Evolutionary conservation across 2,329 filamentous ascomycete species (phyloP).

Genomic region (Plenodomus tracheiphilus): DNA sequence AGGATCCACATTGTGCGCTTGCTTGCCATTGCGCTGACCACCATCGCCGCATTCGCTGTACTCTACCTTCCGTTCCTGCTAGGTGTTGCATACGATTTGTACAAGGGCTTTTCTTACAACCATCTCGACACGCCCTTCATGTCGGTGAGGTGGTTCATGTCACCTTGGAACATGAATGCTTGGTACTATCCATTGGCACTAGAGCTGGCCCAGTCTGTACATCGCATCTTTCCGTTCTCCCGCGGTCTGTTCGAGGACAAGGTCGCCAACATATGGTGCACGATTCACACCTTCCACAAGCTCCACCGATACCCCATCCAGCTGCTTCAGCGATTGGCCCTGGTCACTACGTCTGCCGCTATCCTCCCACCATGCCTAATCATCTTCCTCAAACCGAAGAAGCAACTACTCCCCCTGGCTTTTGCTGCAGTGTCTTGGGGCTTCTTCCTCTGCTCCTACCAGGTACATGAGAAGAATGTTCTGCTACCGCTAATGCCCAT

Average conservation of each 20-base stretch:
- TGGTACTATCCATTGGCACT: constrained; percentile 75
- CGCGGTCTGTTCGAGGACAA: constrained; percentile 98
- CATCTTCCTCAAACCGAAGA: constrained; percentile 77
- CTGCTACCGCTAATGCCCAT: constrained; percentile 90
- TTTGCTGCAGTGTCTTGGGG: constrained; percentile 89
- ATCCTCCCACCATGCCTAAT: constrained; percentile 80
- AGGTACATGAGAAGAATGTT: constrained; percentile 98
- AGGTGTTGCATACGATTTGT: constrained; percentile 70
- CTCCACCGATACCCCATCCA: constrained; percentile 72
- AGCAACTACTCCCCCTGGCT: constrained; percentile 75
- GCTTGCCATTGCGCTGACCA: constrained; percentile 73
- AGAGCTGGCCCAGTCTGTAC: constrained; percentile 80
- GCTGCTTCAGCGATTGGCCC: constrained; percentile 74
- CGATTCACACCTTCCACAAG: constrained; percentile 86
- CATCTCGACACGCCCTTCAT: constrained; percentile 6
- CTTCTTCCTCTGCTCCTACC: constrained; percentile 97
- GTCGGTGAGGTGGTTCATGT: constrained; percentile 17
- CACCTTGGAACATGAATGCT: constrained; percentile 63
- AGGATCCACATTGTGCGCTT: constrained; percentile 69
- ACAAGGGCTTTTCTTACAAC: constrained; percentile 62
- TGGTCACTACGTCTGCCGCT: constrained; percentile 72
- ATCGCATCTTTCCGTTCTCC: constrained; percentile 94
- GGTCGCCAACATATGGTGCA: constrained; percentile 98
- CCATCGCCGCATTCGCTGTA: constrained; percentile 71
- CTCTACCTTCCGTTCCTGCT: constrained; percentile 75